Base-by-base conservation (phyloP, 257 asterid genomes). In the Nicotiana sylvestris region DNA sequence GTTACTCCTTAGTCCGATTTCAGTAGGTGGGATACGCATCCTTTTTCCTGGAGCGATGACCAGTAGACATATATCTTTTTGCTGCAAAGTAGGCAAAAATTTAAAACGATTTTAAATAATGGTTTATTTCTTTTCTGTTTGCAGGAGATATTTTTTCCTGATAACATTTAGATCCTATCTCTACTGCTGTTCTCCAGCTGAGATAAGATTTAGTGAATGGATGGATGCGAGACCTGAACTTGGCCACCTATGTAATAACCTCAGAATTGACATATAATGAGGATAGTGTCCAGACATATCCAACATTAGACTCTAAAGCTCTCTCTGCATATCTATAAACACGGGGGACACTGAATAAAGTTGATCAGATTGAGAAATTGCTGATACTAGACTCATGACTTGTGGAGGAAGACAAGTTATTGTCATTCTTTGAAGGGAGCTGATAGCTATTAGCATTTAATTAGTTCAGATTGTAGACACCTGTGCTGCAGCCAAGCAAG, bases 161-260 rank as follows among this genome's bases (percentile, higher is more conserved):
- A 94, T 95, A 74, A 90, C 97, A 13, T 95, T 95, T 83, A 91
- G 99, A 87, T 92, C 99, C 66, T 95, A 95, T 87, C 98, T 95
- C 58, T 90, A 92, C 87, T 85, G 94, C 89, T 87, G 90, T 53
- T 85, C 93, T 83, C 90, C 91, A 85, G 82, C 84, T 65, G 91
- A 91, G 86, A 88, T 80, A 87, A 88, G 78, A 60, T 95, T 95
- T 90, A 85, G 89, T 70, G 80, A 89, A 46, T 95, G 99, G 99
- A 91, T 95, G 95, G 93, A 87, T 43, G 97, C 97, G 17, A 92
- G 99, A 89, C 99, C 99, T 81, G 99, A 95, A 88, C 98, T 95
- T 6, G 94, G 94, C 85, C 98, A 95, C 86, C 97, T 95, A 15
- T 95, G 95, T 87, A 91, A 92, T 85, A 95, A 95, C 87, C 92